Percentiles rank a stretch among this genome's conserved stretches.
These are phyloP conservation scores for Ophiostoma fasciatum DNA, from an alignment of 2,329 filamentous ascomycete genomes.

Conservation along the genomic window DNA sequence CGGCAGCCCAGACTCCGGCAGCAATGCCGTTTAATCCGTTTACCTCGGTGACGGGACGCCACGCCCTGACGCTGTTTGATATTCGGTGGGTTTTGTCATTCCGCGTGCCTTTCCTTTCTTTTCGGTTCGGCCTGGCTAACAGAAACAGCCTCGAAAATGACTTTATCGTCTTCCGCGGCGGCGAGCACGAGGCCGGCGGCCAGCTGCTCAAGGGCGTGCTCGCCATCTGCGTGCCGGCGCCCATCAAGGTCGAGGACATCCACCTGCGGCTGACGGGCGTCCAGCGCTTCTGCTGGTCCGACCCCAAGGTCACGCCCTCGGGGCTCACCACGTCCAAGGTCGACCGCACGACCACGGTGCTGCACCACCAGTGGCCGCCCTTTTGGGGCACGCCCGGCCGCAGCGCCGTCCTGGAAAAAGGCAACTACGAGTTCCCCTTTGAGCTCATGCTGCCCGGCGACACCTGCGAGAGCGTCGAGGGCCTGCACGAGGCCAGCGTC, in stretches of 20 bases:
- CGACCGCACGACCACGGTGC: slow-evolving; percentile 43
- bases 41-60: slow-evolving; percentile 33
- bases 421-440: slow-evolving; percentile 77
- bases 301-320: slow-evolving; percentile 37
- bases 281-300: slow-evolving; percentile 45
- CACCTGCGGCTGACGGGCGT: slow-evolving; percentile 57
- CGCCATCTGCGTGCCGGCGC: slow-evolving; percentile 55
- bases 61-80: slow-evolving; percentile 40
- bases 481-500: slow-evolving; percentile 70
- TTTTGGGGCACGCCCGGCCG: slow-evolving; percentile 46
- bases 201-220: slow-evolving; percentile 60
- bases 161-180: slow-evolving; percentile 65
- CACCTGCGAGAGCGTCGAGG: slow-evolving; percentile 79
- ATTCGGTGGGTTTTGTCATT: slow-evolving; percentile 31
- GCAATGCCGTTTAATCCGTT: slow-evolving; percentile 44
- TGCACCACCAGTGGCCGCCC: slow-evolving; percentile 53
- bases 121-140: slow-evolving; percentile 3
- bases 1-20: neutral
- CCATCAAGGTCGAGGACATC: slow-evolving; percentile 58
- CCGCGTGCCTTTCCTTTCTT: neutral
- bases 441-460: slow-evolving; percentile 57
- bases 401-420: slow-evolving; percentile 47
- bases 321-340: slow-evolving; percentile 44
- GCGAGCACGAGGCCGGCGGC: slow-evolving; percentile 59
- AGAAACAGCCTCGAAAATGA: slow-evolving; percentile 54